Evolutionary conservation across 768 basidiomycete genomes (phyloP).

Genomic region (Lactarius psammicola): DNA sequence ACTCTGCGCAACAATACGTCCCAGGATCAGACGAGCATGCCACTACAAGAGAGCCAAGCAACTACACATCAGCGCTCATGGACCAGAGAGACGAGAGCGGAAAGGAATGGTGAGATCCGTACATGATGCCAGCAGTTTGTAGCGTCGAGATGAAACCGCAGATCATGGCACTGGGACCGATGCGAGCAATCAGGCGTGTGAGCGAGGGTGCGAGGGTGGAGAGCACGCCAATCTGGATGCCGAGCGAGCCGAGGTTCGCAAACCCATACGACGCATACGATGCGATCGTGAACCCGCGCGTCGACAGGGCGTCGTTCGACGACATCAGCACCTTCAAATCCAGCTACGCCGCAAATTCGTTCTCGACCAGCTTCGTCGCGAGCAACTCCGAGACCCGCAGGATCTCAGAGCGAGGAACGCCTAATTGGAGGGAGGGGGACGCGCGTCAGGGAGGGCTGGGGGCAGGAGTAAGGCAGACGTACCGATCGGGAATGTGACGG

Average conservation of each 20-base stretch:
- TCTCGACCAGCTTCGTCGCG: slow-evolving; percentile 83
- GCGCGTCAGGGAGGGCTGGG: slow-evolving; percentile 13
- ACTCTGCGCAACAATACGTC: no score
- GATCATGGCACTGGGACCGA: no score
- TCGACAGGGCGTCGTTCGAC: slow-evolving; percentile 52
- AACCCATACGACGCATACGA: slow-evolving; percentile 90
- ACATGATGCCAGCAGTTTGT: no score
- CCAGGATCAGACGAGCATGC: no score
- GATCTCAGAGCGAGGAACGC: slow-evolving; percentile 81
- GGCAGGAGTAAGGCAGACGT: slow-evolving; percentile 12
- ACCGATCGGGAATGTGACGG: slow-evolving; percentile 73
- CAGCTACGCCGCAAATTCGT: slow-evolving; percentile 79
- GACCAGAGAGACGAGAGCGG: not conserved
- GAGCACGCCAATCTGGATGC: slow-evolving; percentile 81
- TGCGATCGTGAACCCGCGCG: no score
- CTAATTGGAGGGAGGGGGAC: slow-evolving; percentile 33
- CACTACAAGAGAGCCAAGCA: slow-evolving; percentile 16
- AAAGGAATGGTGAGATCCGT: slow-evolving; percentile 32
- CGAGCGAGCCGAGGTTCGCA: slow-evolving; percentile 81
- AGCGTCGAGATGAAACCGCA: no score
- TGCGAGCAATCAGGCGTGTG: slow-evolving; percentile 64
- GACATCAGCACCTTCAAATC: slow-evolving; percentile 50
- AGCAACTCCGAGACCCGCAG: slow-evolving; percentile 76
- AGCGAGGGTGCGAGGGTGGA: slow-evolving; percentile 67
- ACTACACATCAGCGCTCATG: slow-evolving; percentile 1